Percentiles rank a stretch among this genome's conserved stretches.
phyloP scores from a whole-genome alignment of 352 stramenopile genomes.

The Lagenidium sp. region DNA sequence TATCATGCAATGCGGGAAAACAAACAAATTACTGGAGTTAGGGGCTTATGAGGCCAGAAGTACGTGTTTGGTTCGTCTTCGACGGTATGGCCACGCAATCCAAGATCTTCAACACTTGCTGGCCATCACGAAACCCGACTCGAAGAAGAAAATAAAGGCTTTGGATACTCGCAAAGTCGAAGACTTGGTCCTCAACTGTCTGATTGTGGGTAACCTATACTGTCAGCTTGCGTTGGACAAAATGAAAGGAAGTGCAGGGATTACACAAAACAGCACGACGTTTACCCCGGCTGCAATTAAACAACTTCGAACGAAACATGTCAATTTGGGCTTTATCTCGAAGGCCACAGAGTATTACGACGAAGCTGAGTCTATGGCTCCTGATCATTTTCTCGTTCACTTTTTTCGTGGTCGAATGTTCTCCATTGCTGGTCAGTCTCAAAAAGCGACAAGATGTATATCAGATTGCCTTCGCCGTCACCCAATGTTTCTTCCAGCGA shows the following conservation, averaged over 20 bases:
- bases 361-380: slow-evolving; percentile 16
- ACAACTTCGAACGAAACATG: slow-evolving; percentile 16
- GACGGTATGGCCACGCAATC: slow-evolving; percentile 28
- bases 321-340: slow-evolving; percentile 22
- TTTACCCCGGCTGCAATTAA: slow-evolving; percentile 15
- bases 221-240: slow-evolving; percentile 42
- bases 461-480: slow-evolving; percentile 22
- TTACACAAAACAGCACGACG: slow-evolving; percentile 14
- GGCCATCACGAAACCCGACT: slow-evolving; percentile 8
- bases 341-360: slow-evolving; percentile 22
- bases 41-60: slow-evolving; percentile 26
- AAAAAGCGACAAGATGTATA: slow-evolving; percentile 19
- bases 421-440: slow-evolving; percentile 22
- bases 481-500: slow-evolving; percentile 32
- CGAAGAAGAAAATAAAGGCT: neutral
- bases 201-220: slow-evolving; percentile 50
- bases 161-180: slow-evolving; percentile 9
- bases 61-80: slow-evolving; percentile 23
- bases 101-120: slow-evolving; percentile 33
- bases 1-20: slow-evolving; percentile 25
- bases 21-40: slow-evolving; percentile 12
- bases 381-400: slow-evolving; percentile 31
- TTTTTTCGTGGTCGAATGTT: slow-evolving; percentile 37
- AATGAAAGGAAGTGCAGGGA: slow-evolving; percentile 17
- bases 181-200: slow-evolving; percentile 22